Percentiles rank a stretch among this genome's conserved stretches.
These are phyloP conservation scores for Psilocybe cyanescens DNA, from an alignment of 768 basidiomycete species.

Conservation along the genomic window DNA sequence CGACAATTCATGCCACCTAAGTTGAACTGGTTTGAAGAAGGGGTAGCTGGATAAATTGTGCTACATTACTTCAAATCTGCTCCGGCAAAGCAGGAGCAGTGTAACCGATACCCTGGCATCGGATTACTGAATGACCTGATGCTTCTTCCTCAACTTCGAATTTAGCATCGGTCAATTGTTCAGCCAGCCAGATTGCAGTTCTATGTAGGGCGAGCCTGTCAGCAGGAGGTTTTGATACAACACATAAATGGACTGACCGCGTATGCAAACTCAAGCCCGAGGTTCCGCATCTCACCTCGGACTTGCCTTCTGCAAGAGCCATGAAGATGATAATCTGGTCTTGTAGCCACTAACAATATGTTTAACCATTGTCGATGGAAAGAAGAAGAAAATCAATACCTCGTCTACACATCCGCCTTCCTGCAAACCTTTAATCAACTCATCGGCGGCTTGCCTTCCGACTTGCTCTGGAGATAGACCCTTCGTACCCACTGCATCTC, in stretches of 20 bases:
- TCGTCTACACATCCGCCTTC: conserved; percentile 81
- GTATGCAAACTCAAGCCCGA: conserved; percentile 73
- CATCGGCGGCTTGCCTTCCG: conserved; percentile 64
- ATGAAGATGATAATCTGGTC: conserved; percentile 83
- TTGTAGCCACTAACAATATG: conserved; percentile 44
- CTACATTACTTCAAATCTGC: background rate
- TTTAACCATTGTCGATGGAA: background rate
- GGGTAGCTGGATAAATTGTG: background rate
- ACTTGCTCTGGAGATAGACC: conserved; percentile 46
- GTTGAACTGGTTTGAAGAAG: no score
- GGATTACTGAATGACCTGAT: conserved; percentile 46
- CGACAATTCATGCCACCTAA: background rate
- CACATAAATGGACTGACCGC: conserved; percentile 37
- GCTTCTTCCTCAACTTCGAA: conserved; percentile 56
- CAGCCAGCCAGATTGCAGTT: conserved; percentile 76
- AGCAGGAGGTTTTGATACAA: no score
- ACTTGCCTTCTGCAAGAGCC: conserved; percentile 70
- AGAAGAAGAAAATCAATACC: conserved; percentile 32
- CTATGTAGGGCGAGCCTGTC: conserved; percentile 25
- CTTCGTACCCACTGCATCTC: conserved; percentile 66
- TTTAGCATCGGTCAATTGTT: conserved; percentile 67
- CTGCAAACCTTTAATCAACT: conserved; percentile 57
- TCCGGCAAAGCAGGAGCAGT: conserved; percentile 20
- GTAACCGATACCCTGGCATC: conserved; percentile 71
- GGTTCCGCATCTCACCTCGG: conserved; percentile 54